These are phyloP conservation scores for Excoecaria cochinchinensis DNA, from an alignment of 345 rosid species.

Conservation along the genomic window DNA sequence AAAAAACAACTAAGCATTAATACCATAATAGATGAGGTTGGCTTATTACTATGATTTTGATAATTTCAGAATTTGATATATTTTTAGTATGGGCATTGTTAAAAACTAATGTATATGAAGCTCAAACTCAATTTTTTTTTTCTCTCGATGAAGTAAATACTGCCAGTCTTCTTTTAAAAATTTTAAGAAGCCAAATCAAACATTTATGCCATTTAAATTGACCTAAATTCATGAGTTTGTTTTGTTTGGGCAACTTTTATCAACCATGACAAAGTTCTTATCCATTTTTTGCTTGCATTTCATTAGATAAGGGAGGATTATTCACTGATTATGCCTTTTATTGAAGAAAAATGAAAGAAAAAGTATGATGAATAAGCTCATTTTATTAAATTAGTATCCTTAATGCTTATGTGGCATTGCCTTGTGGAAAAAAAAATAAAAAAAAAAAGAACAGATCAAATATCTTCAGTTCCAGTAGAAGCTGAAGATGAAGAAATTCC, in stretches of 20 bases:
- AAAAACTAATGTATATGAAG: not conserved
- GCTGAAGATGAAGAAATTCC: slow-evolving; percentile 85
- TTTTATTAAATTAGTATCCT: not conserved
- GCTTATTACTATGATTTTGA: no score
- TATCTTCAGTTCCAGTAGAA: slow-evolving; percentile 47
- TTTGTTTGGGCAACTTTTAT: not conserved
- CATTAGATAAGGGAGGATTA: not conserved
- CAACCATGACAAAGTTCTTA: not conserved
- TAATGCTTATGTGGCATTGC: slow-evolving; percentile 11
- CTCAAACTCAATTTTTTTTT: not conserved
- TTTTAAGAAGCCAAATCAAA: slow-evolving; percentile 1
- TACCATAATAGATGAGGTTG: no score
- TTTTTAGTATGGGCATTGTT: no score
- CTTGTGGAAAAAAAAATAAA: slow-evolving; percentile 7
- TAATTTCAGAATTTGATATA: not conserved
- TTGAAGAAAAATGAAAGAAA: not conserved
- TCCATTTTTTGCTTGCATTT: not conserved
- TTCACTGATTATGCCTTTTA: not conserved
- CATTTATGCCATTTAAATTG: slow-evolving; percentile 9
- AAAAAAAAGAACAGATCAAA: slow-evolving; percentile 50
- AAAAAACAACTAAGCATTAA: no score
- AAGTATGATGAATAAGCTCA: not conserved
- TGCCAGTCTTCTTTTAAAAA: not conserved
- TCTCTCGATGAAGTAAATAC: not conserved
- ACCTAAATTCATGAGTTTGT: not conserved